Conservation (phyloP, 257 asterid genomes). For the Cynanchum wilfordii region DNA sequence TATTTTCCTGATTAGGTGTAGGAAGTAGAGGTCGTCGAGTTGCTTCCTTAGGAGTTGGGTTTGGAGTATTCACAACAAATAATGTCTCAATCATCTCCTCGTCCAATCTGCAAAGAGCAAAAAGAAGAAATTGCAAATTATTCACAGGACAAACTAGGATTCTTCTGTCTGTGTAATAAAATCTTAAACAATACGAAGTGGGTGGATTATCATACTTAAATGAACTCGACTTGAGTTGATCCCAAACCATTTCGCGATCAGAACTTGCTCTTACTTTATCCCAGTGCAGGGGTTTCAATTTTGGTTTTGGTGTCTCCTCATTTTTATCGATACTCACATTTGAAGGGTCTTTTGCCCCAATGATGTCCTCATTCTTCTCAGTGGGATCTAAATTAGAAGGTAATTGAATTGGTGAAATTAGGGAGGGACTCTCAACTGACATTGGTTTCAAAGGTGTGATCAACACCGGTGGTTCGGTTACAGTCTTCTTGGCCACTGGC, state of each 20-base stretch:
- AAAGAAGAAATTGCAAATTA: not conserved
- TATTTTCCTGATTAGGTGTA: conserved; percentile 50
- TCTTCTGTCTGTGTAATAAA: not conserved
- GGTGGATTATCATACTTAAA: conserved; percentile 51
- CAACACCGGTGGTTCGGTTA: conserved; percentile 40
- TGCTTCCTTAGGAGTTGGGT: conserved; percentile 53
- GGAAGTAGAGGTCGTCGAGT: conserved; percentile 60
- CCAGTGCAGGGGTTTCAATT: conserved; percentile 94
- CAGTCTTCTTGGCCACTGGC: conserved; percentile 31
- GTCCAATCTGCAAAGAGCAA: conserved; percentile 55
- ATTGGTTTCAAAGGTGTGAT: conserved; percentile 45
- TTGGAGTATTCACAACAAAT: conserved; percentile 64
- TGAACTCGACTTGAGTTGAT: conserved; percentile 85
- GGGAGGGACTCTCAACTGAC: conserved; percentile 32
- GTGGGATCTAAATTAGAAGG: conserved; percentile 32
- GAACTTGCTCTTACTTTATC: conserved; percentile 96
- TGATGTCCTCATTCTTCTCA: conserved; percentile 25
- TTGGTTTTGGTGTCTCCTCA: conserved; percentile 66
- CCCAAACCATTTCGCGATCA: conserved; percentile 97
- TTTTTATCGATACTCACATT: conserved; percentile 23
- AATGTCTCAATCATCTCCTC: conserved; percentile 97
- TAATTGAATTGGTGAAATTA: conserved; percentile 53
- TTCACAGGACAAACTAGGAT: not conserved
- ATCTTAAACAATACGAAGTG: conserved; percentile 2
- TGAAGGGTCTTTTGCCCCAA: conserved; percentile 17